Conservation (phyloP, 306 rosid species). For the Castanea sativa region DNA sequence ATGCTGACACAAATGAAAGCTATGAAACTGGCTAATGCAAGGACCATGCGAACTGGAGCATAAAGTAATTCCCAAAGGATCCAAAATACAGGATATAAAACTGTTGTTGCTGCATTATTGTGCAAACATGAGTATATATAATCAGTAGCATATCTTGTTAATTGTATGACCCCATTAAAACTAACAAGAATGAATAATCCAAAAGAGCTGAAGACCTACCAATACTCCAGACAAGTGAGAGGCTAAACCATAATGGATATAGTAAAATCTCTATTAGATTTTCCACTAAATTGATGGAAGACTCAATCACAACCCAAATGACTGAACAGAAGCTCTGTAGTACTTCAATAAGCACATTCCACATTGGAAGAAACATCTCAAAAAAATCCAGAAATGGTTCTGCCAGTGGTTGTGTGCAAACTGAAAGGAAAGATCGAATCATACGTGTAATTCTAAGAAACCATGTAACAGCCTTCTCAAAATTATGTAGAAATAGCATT, state of each 20-base stretch:
- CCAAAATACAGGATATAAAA: conserved; percentile 68
- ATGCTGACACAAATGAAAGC: conserved; percentile 34
- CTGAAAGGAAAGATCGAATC: conserved; percentile 55
- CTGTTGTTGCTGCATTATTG: conserved; percentile 53
- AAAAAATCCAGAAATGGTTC: conserved; percentile 52
- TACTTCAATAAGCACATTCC: conserved; percentile 42
- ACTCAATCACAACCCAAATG: conserved; percentile 52
- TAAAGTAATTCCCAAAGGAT: conserved; percentile 64
- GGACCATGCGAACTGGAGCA: conserved; percentile 62
- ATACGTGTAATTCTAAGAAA: conserved; percentile 58
- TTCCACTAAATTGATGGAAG: conserved; percentile 46
- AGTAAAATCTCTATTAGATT: conserved; percentile 59
- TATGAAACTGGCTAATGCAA: conserved; percentile 45
- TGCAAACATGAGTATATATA: conserved; percentile 17
- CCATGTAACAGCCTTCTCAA: conserved; percentile 81
- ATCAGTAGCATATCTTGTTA: conserved; percentile 16
- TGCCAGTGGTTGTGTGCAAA: conserved; percentile 68
- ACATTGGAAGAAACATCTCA: conserved; percentile 66
- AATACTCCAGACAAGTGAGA: conserved; percentile 53
- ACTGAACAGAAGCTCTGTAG: conserved; percentile 53
- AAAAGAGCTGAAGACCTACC: conserved; percentile 56
- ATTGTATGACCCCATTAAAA: conserved; percentile 2
- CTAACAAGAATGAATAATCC: conserved; percentile 2
- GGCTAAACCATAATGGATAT: conserved; percentile 59
- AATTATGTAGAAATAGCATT: conserved; percentile 86